phyloP scores from a whole-genome alignment of 345 rosid species.

The Populus deltoides region DNA sequence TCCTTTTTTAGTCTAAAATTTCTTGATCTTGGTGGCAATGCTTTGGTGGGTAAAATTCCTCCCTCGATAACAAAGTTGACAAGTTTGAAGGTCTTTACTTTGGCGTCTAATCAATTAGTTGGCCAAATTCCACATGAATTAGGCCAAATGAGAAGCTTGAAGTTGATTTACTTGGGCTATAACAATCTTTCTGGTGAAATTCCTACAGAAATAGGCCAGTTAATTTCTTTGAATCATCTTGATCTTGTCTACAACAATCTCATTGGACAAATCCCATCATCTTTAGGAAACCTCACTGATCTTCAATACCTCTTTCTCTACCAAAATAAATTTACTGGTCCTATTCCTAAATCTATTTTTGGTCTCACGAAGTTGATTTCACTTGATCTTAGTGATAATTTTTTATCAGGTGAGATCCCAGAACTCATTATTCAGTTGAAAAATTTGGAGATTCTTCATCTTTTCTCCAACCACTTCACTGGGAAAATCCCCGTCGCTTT shows the following conservation, averaged over 20 bases:
- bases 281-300: constrained; percentile 53
- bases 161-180: constrained; percentile 85
- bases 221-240: constrained; percentile 60
- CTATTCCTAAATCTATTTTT: constrained; percentile 55
- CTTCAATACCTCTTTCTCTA: constrained; percentile 73
- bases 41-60: constrained; percentile 60
- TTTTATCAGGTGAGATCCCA: constrained; percentile 67
- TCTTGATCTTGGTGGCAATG: constrained; percentile 87
- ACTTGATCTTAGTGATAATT: constrained; percentile 81
- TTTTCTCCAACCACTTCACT: constrained; percentile 66
- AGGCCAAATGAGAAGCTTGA: constrained; percentile 51
- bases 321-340: constrained; percentile 65
- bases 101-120: constrained; percentile 72
- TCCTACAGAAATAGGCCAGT: constrained; percentile 55
- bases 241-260: constrained; percentile 90
- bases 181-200: constrained; percentile 81
- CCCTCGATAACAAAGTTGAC: constrained; percentile 44
- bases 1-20: constrained; percentile 44
- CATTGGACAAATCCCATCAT: constrained; percentile 62
- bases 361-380: constrained; percentile 53
- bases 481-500: constrained; percentile 63
- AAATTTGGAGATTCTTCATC: constrained; percentile 75
- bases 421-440: constrained; percentile 48
- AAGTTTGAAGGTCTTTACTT: constrained; percentile 53
- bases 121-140: constrained; percentile 57